Evolutionary conservation across 345 rosid species (phyloP).

Genomic region (Zanthoxylum bungeanum): DNA sequence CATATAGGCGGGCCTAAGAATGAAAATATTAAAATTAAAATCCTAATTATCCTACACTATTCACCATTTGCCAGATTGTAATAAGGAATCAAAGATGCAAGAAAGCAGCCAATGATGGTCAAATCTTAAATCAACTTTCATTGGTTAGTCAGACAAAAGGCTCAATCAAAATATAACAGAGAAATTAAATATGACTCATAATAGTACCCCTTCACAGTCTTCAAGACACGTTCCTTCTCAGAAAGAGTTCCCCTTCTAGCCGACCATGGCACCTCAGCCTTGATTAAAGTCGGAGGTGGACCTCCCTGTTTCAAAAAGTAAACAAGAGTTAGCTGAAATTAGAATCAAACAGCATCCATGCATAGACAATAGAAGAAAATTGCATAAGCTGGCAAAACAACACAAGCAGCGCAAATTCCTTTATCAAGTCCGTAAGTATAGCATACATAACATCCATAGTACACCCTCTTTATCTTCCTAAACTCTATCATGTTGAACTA

Average conservation of each 20-base stretch:
- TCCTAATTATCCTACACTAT: neutral
- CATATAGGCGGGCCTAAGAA: no score
- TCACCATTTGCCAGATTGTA: neutral
- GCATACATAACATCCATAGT: neutral
- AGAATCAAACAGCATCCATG: neutral
- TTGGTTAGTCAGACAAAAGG: neutral
- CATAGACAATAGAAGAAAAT: conserved; percentile 3
- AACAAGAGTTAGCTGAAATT: neutral
- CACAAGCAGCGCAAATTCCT: neutral
- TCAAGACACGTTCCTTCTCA: conserved; percentile 80
- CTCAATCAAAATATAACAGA: neutral
- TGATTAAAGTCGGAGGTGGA: conserved; percentile 58
- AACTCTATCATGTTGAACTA: no score
- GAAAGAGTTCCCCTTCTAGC: conserved; percentile 71
- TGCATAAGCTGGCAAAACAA: neutral
- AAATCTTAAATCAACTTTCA: no score
- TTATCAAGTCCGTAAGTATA: neutral
- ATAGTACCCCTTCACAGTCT: conserved; percentile 84
- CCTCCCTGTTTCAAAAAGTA: conserved; percentile 54
- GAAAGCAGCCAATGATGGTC: neutral
- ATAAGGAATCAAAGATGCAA: conserved; percentile 1
- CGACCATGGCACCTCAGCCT: conserved; percentile 97
- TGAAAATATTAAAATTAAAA: neutral
- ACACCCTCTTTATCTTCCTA: neutral
- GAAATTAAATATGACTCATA: neutral